Evolutionary conservation across 306 rosid species (phyloP), one percentile per base, ranked within the genome.

Genomic region (Corylus heterophylla): DNA sequence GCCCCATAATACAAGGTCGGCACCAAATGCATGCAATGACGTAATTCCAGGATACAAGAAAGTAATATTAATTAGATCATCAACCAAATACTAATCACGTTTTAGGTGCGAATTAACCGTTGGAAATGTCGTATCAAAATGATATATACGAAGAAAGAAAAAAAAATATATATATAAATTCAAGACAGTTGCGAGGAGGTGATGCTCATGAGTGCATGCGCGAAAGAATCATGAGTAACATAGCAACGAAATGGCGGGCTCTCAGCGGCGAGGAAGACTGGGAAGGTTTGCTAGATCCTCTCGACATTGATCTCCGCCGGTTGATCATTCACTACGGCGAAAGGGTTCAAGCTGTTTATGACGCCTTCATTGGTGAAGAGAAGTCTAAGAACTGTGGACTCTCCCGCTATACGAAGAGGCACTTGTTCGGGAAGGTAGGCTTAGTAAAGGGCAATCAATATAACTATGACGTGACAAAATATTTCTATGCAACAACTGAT

Each of bases 311-410:
- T 69, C 97, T 94, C 5, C 87, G 98, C 0, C 83, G 73, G 0
- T 88, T 77, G 88, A 54, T 94, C 13, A 85, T 94, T 4, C 98
- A 83, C 85, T 92, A 90, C 5, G 97, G 98, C 0, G 91, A 94
- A 76, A 92, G 87, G 97, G 91, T 96, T 20, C 94, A 94, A 59
- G 90, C 98, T 0, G 25, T 96, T 0, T 94, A 92, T 68, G 98
- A 94, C 62, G 86, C 93, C 31, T 94, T 94, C 92, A 85, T n/a
- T 10, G 27, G 14, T 3, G 68, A 62, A 4, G 16, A 64, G 42
- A 3, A 39, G 8, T 64, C 71, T 29, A 31, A 64, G 62, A 83
- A 48, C 13, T 86, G 86, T 0, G 91, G 91, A 68, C 81, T 83
- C 62, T 63, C 86, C 74, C 68, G 86, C 7, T 88, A 79, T 69